Evolutionary conservation across 441 rosid species (phyloP), one percentile per base, ranked within the genome.

Genomic region (Populus tomentosa): DNA sequence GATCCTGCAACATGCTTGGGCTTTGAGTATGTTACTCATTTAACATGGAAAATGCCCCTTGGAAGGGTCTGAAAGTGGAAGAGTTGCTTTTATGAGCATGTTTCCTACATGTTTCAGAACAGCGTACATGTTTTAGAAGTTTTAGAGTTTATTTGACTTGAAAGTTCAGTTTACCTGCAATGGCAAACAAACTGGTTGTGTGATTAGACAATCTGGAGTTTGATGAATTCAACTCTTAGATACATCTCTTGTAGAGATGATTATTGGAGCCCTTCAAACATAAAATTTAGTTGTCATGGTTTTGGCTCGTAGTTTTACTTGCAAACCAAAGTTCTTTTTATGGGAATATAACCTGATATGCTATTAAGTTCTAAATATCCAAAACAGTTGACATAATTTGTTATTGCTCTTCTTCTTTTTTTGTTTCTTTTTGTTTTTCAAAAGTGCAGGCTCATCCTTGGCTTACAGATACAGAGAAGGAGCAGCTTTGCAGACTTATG

Each of bases 401-500:
- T 32, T 35, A 6, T 33, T 16, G 32, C 32, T 30, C 32, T 30
- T 14, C 16, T 50, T 14, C 6, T 50, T 16, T 3, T 16, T 50
- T 50, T 16, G 5, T 28, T 24, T 30, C 32, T 30, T 30, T 67
- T 38, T 42, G 4, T 28, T 40, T 75, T 79, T 81, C 7, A 62
- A 21, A 73, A 69, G 16, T 78, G 72, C 90, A 95, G 98, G 97
- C 94, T 36, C 99, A 94, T 84, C 94, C 97, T 67, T 92, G 98
- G 98, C 85, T 94, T 23, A 86, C 88, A 64, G 98, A 91, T 61
- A 77, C 86, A 0, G 98, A 94, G 82, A 89, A 88, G 83, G 99
- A 92, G 81, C 98, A 91, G 61, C 73, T 94, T n/a, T 94, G 98
- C 79, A 77, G 32, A 3, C 32, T 30, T 30, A 30, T 30, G 32